A percentile compares a stretch with the other conserved stretches of the same genome.
Evolutionary conservation across 1,139 yeast genomes (phyloP).

Genomic region (Williopsis jadinii): DNA sequence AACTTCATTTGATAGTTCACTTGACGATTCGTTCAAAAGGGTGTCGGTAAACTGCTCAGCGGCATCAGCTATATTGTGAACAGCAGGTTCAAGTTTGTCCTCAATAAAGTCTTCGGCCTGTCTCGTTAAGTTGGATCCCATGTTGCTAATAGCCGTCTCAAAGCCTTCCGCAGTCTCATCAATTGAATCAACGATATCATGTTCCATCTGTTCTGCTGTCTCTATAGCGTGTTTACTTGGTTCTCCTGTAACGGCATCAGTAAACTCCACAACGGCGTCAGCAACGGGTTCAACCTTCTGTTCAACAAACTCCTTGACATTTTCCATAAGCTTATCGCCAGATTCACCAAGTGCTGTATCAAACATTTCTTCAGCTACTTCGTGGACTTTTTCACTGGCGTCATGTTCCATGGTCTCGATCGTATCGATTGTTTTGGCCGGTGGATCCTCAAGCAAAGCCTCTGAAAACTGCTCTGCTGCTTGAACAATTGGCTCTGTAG

Average conservation of each 20-base stretch:
- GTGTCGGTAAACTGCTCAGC: not conserved
- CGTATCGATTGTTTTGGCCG: no score
- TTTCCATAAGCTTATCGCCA: conserved; percentile 1
- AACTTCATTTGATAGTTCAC: not conserved
- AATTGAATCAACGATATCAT: no score
- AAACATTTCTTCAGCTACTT: conserved; percentile 3
- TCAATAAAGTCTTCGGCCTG: conserved; percentile 4
- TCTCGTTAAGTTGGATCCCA: no score
- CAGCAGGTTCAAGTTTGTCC: not conserved
- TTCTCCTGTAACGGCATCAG: no score
- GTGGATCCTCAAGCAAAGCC: no score
- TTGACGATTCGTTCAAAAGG: conserved; percentile 1
- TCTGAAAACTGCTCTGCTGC: no score
- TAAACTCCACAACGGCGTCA: no score
- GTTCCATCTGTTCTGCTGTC: no score
- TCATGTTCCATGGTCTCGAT: not conserved
- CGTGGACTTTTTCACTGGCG: not conserved
- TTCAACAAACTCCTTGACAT: not conserved
- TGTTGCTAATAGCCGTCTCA: no score
- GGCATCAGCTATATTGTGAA: not conserved
- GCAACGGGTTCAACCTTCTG: not conserved
- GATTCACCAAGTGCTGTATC: conserved; percentile 5
- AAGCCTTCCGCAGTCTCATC: no score
- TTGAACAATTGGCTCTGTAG: no score
- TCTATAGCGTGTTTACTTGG: no score